Evolutionary conservation across 2,329 filamentous ascomycete species (phyloP), one percentile per base, ranked within the genome.

Genomic region (Cladosporium austrohemisphaericum): DNA sequence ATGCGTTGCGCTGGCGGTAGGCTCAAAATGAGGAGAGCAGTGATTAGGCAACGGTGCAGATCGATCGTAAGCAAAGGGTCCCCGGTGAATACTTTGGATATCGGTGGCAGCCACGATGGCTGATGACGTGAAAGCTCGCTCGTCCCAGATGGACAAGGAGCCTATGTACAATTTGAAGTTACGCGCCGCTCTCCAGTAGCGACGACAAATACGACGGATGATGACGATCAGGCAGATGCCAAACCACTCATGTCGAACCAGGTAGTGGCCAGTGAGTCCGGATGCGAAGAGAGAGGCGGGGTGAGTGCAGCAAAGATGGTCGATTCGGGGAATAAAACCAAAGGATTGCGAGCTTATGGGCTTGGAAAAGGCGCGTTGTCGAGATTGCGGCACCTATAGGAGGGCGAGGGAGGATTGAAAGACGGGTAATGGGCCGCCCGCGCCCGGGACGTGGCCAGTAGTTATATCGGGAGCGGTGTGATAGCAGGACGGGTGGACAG

Each of bases 71-170:
- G 31, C 22, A 44, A 52, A 52, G 37, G 51, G 45, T 18, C 51
- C 49, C 22, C 41, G 48, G 55, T 61, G 56, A 50, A 53, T 50
- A 50, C 43, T 33, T 29, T 46, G 43, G 26, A 49, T 26, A n/a
- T 49, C 45, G 19, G 45, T 40, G 28, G 45, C 45, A 49, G 45
- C 45, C 45, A 49, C 45, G 31, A 36, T 46, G 43, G 23, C 10
- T 46, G 43, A 36, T 36, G 32, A 25, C 23, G 23, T 14, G 20
- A 28, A 40, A 33, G 43, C 43, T 46, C 43, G 19, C 43, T 46
- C 43, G 43, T 36, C 43, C 43, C 14, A 19, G n/a, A 20, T 22
- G 31, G 43, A 46, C 43, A 37, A 46, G 43, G 43, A 46, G 43
- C 43, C 26, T 36, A 43, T 51, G 41, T 38, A 44, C 41, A 36